phyloP scores from a whole-genome alignment of 805 yeast species.

The Candida golubevii region DNA sequence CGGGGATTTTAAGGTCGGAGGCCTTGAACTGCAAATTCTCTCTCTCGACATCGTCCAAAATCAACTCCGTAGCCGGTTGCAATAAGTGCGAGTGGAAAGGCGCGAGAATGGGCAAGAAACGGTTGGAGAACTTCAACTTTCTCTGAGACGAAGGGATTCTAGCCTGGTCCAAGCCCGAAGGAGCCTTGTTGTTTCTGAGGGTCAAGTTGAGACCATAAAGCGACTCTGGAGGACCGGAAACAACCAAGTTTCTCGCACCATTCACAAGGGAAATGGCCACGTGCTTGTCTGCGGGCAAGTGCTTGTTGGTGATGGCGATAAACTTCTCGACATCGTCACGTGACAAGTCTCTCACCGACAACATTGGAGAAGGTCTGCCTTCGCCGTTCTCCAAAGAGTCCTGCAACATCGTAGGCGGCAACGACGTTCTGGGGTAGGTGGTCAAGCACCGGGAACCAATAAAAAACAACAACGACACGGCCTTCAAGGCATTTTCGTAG shows the following conservation, averaged over 20 bases:
- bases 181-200: slow-evolving; percentile 90
- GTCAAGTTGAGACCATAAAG: slow-evolving; percentile 91
- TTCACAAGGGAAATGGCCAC: slow-evolving; percentile 86
- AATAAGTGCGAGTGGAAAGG: slow-evolving; percentile 95
- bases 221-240: slow-evolving; percentile 97
- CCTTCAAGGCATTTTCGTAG: slow-evolving; percentile 64
- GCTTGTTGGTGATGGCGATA: slow-evolving; percentile 85
- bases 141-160: slow-evolving; percentile 92
- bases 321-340: slow-evolving; percentile 71
- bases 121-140: slow-evolving; percentile 86
- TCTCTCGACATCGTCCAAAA: slow-evolving; percentile 54
- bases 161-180: slow-evolving; percentile 90
- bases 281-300: slow-evolving; percentile 87
- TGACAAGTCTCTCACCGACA: slow-evolving; percentile 86
- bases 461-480: slow-evolving; percentile 82
- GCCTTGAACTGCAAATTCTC: slow-evolving; percentile 55
- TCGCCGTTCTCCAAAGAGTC: slow-evolving; percentile 92
- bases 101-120: slow-evolving; percentile 91
- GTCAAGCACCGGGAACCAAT: slow-evolving; percentile 90
- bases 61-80: slow-evolving; percentile 61
- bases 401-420: slow-evolving; percentile 88
- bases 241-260: slow-evolving; percentile 94
- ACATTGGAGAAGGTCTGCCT: slow-evolving; percentile 97
- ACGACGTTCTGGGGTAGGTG: slow-evolving; percentile 87
- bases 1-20: slow-evolving; percentile 70